Evolutionary conservation across 2,329 filamentous ascomycete genomes (phyloP).

Genomic region (Fusarium drepaniforme): DNA sequence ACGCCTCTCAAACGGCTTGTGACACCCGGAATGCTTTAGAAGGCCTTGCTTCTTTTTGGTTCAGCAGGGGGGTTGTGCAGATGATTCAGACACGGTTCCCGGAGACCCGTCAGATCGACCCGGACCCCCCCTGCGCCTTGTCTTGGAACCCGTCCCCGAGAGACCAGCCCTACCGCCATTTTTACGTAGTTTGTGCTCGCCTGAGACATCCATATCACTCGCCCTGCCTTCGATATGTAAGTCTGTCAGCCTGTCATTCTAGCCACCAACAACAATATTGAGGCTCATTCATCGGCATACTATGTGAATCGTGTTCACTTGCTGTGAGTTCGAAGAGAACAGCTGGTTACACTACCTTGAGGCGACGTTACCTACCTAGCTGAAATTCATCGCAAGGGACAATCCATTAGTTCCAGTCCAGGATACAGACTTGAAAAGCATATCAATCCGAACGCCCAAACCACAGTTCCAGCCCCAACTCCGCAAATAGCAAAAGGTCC

Average conservation of each 20-base stretch:
- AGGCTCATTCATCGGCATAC: not conserved
- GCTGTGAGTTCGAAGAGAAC: not conserved
- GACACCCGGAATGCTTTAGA: not conserved
- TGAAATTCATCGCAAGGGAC: not conserved
- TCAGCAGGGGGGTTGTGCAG: not conserved
- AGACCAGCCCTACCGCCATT: not conserved
- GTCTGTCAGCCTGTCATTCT: not conserved
- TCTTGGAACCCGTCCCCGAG: not conserved
- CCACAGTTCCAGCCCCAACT: not conserved
- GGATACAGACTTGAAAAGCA: not conserved
- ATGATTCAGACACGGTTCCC: not conserved
- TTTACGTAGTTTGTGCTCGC: not conserved
- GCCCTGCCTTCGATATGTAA: not conserved
- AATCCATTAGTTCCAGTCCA: not conserved
- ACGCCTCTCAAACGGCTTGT: constrained; percentile 16
- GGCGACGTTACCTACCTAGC: not conserved
- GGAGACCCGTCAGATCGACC: not conserved
- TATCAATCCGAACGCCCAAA: not conserved
- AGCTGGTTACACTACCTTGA: not conserved
- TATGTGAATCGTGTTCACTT: not conserved
- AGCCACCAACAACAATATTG: not conserved
- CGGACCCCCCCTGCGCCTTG: not conserved
- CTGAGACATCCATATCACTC: not conserved
- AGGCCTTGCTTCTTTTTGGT: not conserved
- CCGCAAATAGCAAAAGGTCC: not conserved